Evolutionary conservation across 2,329 filamentous ascomycete species (phyloP).

Genomic region (Chalara sp.): DNA sequence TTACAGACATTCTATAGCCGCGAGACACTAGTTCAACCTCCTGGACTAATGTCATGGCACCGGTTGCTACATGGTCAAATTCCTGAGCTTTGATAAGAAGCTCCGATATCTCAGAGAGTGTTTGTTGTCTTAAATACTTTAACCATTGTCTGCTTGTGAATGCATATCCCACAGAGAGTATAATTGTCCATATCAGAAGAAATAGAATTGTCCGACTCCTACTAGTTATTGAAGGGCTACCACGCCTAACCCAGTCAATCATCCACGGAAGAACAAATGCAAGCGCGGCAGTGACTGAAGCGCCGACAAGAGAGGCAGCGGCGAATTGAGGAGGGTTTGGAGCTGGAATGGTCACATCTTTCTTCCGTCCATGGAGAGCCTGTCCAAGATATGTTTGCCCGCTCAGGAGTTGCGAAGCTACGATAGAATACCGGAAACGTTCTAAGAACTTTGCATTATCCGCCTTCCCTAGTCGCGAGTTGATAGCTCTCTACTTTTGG

Average conservation of each 20-base stretch:
- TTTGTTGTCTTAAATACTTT: constrained; percentile 68
- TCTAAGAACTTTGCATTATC: constrained; percentile 85
- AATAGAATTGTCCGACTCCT: constrained; percentile 46
- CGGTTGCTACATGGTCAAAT: constrained; percentile 71
- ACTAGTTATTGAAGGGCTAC: constrained; percentile 43
- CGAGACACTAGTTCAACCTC: constrained; percentile 94
- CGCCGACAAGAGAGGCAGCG: constrained; percentile 55
- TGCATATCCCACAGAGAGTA: constrained; percentile 55
- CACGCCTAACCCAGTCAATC: constrained; percentile 61
- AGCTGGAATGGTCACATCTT: constrained; percentile 11
- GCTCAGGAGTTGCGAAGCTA: constrained; percentile 82
- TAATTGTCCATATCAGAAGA: constrained; percentile 40
- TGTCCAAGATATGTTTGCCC: constrained; percentile 53
- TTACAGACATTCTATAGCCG: constrained; percentile 72
- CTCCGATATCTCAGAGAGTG: constrained; percentile 59
- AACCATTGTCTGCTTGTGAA: constrained; percentile 77
- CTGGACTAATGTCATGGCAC: constrained; percentile 76
- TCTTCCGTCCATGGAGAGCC: constrained; percentile 17
- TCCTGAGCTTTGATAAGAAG: constrained; percentile 72
- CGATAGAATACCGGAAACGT: constrained; percentile 87
- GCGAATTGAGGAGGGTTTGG: constrained; percentile 23
- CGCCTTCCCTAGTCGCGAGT: constrained; percentile 63
- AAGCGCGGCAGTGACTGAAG: constrained; percentile 54
- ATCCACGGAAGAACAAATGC: constrained; percentile 55
- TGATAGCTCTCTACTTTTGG: constrained; percentile 53